phyloP scores from a whole-genome alignment of 1,284 basidiomycete genomes.

The Boletus semigastroideus region DNA sequence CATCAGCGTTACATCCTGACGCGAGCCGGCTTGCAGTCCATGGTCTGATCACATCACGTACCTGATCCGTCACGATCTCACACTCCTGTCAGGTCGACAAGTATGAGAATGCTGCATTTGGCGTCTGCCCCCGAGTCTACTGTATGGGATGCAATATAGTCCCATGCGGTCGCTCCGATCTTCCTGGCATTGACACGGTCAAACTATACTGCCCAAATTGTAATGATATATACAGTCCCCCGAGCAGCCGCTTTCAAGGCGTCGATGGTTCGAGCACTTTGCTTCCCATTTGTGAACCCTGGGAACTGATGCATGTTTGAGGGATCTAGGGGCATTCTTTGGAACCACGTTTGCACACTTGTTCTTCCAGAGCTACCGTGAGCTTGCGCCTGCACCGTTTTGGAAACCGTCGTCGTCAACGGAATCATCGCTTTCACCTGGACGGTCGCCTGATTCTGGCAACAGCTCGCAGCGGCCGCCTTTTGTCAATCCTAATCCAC shows the following conservation, averaged over 20 bases:
- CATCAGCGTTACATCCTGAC: constrained; percentile 98
- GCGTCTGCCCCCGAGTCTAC: constrained; percentile 93
- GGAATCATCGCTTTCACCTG: constrained; percentile 53
- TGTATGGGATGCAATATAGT: constrained; percentile 90
- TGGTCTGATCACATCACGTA: constrained; percentile 59
- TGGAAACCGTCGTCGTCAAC: constrained; percentile 60
- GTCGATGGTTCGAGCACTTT: constrained; percentile 77
- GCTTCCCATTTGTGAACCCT: constrained; percentile 1
- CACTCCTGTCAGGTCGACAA: constrained; percentile 78
- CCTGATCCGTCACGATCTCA: constrained; percentile 21
- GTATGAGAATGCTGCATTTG: constrained; percentile 92
- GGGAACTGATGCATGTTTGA: constrained; percentile 21
- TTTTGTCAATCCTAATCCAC: constrained; percentile 79
- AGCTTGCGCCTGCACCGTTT: constrained; percentile 86
- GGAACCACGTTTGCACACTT: constrained; percentile 98
- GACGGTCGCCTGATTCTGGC: constrained; percentile 46
- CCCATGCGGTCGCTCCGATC: constrained; percentile 93
- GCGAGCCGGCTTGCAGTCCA: constrained; percentile 88
- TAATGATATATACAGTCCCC: constrained; percentile 95
- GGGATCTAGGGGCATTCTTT: constrained; percentile 87
- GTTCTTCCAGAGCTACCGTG: constrained; percentile 96
- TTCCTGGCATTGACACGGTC: constrained; percentile 97
- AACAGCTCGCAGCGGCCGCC: constrained; percentile 51
- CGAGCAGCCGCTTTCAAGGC: constrained; percentile 92
- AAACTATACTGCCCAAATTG: constrained; percentile 99